phyloP scores from a whole-genome alignment of 768 basidiomycete genomes.

The Macrolepiota fuliginosa region DNA sequence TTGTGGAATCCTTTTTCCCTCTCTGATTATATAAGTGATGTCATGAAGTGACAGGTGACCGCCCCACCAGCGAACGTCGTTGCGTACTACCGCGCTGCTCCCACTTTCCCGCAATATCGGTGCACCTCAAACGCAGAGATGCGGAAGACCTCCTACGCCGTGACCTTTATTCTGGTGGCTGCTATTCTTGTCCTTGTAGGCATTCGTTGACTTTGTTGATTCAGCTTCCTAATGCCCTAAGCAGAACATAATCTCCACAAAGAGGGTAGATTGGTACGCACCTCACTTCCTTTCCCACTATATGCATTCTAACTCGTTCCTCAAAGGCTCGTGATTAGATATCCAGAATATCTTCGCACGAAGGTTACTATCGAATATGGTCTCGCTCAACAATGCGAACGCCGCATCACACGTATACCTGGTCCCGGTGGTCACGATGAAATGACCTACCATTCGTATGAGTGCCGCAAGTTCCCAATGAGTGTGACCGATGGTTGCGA shows the following conservation, averaged over 20 bases:
- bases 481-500: constrained; percentile 47
- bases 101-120: not conserved
- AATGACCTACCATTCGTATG: constrained; percentile 50
- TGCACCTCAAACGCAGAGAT: constrained; percentile 21
- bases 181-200: constrained; percentile 52
- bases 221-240: not conserved
- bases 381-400: constrained; percentile 55
- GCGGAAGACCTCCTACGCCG: constrained; percentile 68
- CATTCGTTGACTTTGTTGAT: not conserved
- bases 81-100: not conserved
- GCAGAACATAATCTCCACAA: constrained; percentile 57
- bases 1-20: not conserved
- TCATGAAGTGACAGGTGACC: not conserved
- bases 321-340: constrained; percentile 42
- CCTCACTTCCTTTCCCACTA: not conserved
- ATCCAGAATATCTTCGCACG: constrained; percentile 43
- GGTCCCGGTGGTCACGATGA: constrained; percentile 38
- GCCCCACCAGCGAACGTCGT: not conserved
- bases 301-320: not conserved
- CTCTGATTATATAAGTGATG: not conserved
- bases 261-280: constrained; percentile 63
- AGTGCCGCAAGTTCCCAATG: constrained; percentile 67
- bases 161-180: constrained; percentile 58
- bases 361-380: constrained; percentile 57
- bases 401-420: constrained; percentile 45